Base-by-base conservation (phyloP, 179 eudicot species). In the Drosera spatulata region DNA sequence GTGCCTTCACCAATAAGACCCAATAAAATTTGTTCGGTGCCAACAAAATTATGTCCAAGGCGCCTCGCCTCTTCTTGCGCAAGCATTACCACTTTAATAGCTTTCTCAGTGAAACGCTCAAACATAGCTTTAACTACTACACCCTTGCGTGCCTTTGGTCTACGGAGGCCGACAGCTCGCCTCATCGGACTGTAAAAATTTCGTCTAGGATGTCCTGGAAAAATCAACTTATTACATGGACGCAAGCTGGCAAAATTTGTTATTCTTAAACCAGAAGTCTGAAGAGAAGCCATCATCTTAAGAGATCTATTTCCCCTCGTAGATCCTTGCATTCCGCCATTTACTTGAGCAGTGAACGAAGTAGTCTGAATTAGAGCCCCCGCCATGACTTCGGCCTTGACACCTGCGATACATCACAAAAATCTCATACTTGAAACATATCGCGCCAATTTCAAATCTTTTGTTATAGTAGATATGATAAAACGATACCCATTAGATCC, bases 1-100 rank as follows among this genome's bases (percentile, higher is more conserved):
- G 97, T 85, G 55, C 97, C 95, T 77, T 94, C 99, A 57, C 88
- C 96, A 73, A 94, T 82, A 66, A 94, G 91, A 48, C 99, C 99
- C 69, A 94, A 63, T 63, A 94, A 64, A 50, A 94, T 85, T 75
- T 94, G 97, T 78, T 85, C 99, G 0, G 99, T 94, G 60, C 97
- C 99, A 53, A 94, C 99, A 70, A 90, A 82, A 60, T 90, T 94
- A 65, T 94, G 99, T 58, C 97, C 99, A 42, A 94, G 77, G 47
- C 99, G 71, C 40, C 96, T 77, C 8, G 99, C 87, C 71, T 94
- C 99, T 73, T 94, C 97, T 76, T 89, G 97, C 33, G 97, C 95
- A 74, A 86, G 91, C 94, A 94, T 85, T 44, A 90, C 81, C 15
- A 86, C 97, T 77, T 90, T 94, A n/a, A 94, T 94, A 14, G 99